Percentiles rank a stretch among this genome's conserved stretches.
These are phyloP conservation scores for Immersiella caudata DNA, from an alignment of 495 filamentous ascomycete genomes.

Conservation along the genomic window DNA sequence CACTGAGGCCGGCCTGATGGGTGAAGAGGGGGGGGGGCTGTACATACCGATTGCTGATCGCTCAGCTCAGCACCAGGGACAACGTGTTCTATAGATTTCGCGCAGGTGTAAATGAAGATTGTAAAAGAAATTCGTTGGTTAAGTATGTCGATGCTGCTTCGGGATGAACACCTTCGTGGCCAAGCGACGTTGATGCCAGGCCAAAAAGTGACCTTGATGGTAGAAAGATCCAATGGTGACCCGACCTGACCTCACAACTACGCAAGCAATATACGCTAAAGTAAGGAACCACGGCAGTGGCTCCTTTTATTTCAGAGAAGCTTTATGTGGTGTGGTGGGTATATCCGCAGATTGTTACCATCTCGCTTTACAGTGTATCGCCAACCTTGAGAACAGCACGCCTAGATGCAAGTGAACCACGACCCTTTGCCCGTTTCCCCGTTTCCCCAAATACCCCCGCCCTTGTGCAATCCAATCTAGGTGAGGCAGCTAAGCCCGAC, in stretches of 20 bases:
- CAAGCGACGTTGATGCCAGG: not conserved
- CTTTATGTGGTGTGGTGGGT: not conserved
- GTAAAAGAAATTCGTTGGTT: not conserved
- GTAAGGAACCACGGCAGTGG: too few species aligned
- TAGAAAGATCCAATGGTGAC: not conserved
- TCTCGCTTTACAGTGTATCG: not conserved
- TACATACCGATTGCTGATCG: slow-evolving; percentile 14
- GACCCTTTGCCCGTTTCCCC: not conserved
- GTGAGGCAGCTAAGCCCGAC: not conserved
- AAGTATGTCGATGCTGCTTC: not conserved
- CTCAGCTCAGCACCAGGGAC: not conserved
- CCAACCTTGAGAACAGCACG: not conserved
- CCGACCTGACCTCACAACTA: not conserved
- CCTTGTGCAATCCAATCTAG: not conserved
- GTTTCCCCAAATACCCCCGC: not conserved
- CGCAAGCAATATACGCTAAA: not conserved
- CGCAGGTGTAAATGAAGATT: not conserved
- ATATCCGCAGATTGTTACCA: not conserved
- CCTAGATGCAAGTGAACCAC: not conserved
- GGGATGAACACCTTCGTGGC: not conserved
- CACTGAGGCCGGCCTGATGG: slow-evolving; percentile 31
- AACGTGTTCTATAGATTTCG: not conserved
- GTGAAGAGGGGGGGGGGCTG: slow-evolving; percentile 9
- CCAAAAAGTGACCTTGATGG: not conserved
- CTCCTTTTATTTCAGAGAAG: not conserved